phyloP scores from a whole-genome alignment of 2,329 filamentous ascomycete genomes.

The Ophiostoma angusticollis region DNA sequence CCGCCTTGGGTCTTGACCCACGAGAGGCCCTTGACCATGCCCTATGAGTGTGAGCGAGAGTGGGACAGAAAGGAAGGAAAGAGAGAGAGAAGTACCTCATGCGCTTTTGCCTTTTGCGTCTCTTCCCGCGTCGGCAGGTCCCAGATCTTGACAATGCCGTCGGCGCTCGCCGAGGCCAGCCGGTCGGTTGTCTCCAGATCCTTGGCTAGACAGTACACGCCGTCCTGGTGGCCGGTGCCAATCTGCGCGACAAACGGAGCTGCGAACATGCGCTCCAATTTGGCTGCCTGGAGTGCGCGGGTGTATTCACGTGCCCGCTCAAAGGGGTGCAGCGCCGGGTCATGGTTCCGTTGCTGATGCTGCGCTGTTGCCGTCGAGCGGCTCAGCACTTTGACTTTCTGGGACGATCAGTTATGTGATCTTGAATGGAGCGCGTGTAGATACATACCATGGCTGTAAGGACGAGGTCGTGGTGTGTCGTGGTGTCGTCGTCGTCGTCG shows the following conservation, averaged over 20 bases:
- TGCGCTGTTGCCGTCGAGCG: conserved; percentile 11
- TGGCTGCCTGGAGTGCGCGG: conserved; percentile 60
- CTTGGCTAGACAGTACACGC: conserved; percentile 69
- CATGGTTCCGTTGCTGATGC: conserved; percentile 23
- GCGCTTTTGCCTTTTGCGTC: conserved; percentile 61
- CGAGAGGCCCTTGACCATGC: conserved; percentile 80
- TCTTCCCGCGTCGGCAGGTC: conserved; percentile 55
- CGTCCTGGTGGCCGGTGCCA: conserved; percentile 83
- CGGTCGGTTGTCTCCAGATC: conserved; percentile 62
- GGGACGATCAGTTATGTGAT: too few relatives aligned
- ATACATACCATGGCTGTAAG: too few relatives aligned
- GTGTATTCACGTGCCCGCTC: conserved; percentile 81
- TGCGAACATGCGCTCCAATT: conserved; percentile 76
- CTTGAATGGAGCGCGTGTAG: too few relatives aligned
- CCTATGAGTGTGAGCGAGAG: conserved; percentile 26
- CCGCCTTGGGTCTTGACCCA: conserved; percentile 64
- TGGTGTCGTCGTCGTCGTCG: too few relatives aligned
- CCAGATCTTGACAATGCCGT: conserved; percentile 74
- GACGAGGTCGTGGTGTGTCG: too few relatives aligned
- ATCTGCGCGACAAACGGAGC: conserved; percentile 68
- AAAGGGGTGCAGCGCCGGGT: conserved; percentile 80
- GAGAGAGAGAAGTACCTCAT: conserved; percentile 37
- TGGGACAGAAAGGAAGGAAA: too few relatives aligned
- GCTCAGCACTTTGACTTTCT: conserved; percentile 15
- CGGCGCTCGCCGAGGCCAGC: conserved; percentile 74